A percentile compares a stretch with the other conserved stretches of the same genome.
phyloP scores from a whole-genome alignment of 2,329 filamentous ascomycete genomes.

The Plectosphaerella cucumerina region DNA sequence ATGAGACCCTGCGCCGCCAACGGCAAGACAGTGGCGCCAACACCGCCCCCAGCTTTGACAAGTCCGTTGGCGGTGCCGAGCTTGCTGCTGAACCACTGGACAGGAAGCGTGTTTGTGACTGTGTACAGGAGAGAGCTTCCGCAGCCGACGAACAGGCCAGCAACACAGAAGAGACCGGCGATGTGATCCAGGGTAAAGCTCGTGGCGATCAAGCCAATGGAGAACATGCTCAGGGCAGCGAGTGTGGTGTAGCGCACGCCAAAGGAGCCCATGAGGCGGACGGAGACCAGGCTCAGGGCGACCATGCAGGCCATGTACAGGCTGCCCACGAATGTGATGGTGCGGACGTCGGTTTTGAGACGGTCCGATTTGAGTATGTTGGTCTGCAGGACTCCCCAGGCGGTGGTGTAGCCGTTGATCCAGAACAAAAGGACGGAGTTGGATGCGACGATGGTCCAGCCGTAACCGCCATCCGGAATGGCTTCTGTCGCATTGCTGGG shows the following conservation, averaged over 20 bases:
- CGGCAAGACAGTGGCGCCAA: slow-evolving; percentile 12
- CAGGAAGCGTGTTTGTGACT: slow-evolving; percentile 8
- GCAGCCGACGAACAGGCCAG: slow-evolving; percentile 8
- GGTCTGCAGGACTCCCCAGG: slow-evolving; percentile 7
- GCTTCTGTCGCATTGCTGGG: neutral
- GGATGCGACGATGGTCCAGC: slow-evolving; percentile 6
- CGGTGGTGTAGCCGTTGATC: slow-evolving; percentile 6
- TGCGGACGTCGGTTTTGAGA: slow-evolving; percentile 1
- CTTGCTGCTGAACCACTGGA: slow-evolving; percentile 9
- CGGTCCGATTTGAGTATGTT: neutral
- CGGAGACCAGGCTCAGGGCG: slow-evolving; percentile 1
- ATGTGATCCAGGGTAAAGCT: slow-evolving; percentile 6
- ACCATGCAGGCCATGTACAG: slow-evolving; percentile 2
- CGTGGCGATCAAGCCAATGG: slow-evolving; percentile 1
- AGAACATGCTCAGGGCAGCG: neutral
- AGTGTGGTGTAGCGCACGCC: slow-evolving; percentile 2
- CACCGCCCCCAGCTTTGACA: slow-evolving; percentile 11
- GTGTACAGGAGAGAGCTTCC: slow-evolving; percentile 10
- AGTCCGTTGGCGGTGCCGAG: slow-evolving; percentile 11
- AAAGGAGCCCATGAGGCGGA: neutral
- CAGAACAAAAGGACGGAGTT: slow-evolving; percentile 4
- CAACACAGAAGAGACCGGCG: slow-evolving; percentile 5
- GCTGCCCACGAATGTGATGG: slow-evolving; percentile 6
- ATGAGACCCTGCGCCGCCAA: slow-evolving; percentile 7
- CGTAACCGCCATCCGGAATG: slow-evolving; percentile 8